These are phyloP conservation scores for Strobilomyces dryophilus DNA, from an alignment of 768 basidiomycete genomes.

Conservation along the genomic window DNA sequence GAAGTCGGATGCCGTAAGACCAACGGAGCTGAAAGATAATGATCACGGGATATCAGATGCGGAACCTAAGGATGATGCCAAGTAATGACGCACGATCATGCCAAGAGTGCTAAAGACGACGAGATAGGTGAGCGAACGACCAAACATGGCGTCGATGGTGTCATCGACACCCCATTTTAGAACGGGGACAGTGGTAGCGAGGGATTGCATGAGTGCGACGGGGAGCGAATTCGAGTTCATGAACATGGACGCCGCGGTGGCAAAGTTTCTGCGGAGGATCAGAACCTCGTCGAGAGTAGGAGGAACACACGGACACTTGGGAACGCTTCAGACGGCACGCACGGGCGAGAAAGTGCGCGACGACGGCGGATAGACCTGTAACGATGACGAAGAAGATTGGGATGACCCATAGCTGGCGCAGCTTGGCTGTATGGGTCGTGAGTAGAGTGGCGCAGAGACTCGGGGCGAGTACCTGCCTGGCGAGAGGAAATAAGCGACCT, in stretches of 20 bases:
- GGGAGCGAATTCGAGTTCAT: slow-evolving; percentile 96
- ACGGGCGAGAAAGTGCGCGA: slow-evolving; percentile 61
- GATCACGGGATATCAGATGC: background rate
- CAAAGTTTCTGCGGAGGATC: slow-evolving; percentile 53
- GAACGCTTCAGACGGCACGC: slow-evolving; percentile 65
- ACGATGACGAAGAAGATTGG: slow-evolving; percentile 82
- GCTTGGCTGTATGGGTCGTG: slow-evolving; percentile 47
- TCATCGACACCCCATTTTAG: slow-evolving; percentile 82
- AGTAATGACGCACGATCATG: slow-evolving; percentile 69
- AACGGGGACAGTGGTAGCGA: slow-evolving; percentile 77
- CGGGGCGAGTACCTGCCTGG: slow-evolving; percentile 50
- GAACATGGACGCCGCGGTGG: slow-evolving; percentile 80
- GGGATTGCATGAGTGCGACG: slow-evolving; percentile 89
- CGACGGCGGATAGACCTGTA: slow-evolving; percentile 62
- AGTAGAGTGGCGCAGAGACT: background rate
- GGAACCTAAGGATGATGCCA: no score
- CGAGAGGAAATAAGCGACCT: slow-evolving; percentile 88
- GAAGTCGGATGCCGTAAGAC: slow-evolving; percentile 86
- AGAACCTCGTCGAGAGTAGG: background rate
- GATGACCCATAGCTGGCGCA: slow-evolving; percentile 80
- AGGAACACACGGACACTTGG: slow-evolving; percentile 57
- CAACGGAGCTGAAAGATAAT: slow-evolving; percentile 65
- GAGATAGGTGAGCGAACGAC: slow-evolving; percentile 84
- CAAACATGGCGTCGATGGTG: slow-evolving; percentile 83
- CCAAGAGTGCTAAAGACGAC: slow-evolving; percentile 93